phyloP scores from a whole-genome alignment of 805 yeast genomes.

The Blastobotrys chiropterorum region DNA sequence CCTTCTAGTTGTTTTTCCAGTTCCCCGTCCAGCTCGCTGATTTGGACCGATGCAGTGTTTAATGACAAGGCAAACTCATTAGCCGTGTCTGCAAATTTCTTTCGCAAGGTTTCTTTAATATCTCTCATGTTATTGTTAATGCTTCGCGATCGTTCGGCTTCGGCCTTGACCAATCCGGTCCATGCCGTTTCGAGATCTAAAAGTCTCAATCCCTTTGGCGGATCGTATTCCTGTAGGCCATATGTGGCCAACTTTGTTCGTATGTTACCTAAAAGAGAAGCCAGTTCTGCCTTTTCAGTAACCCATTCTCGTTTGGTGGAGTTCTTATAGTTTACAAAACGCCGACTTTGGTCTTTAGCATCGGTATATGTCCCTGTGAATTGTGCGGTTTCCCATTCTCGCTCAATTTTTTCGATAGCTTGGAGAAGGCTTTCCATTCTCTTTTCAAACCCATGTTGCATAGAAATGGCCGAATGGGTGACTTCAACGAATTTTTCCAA shows the following conservation, averaged over 20 bases:
- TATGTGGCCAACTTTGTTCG: slow-evolving; percentile 34
- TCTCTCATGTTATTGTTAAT: slow-evolving; percentile 30
- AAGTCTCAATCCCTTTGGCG: slow-evolving; percentile 29
- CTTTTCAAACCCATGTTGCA: slow-evolving; percentile 31
- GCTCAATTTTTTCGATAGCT: slow-evolving; percentile 19
- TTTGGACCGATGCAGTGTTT: slow-evolving; percentile 23
- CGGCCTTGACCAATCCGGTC: slow-evolving; percentile 29
- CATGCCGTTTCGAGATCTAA: slow-evolving; percentile 30
- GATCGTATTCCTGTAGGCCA: slow-evolving; percentile 31
- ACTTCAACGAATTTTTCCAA: slow-evolving; percentile 34
- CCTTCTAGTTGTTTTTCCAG: slow-evolving; percentile 35
- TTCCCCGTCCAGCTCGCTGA: slow-evolving; percentile 30
- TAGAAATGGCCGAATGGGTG: slow-evolving; percentile 25
- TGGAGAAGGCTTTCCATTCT: slow-evolving; percentile 27
- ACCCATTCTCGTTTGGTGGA: slow-evolving; percentile 34
- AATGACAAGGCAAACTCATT: slow-evolving; percentile 27
- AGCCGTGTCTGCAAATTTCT: slow-evolving; percentile 31
- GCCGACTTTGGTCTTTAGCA: slow-evolving; percentile 24
- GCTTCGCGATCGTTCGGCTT: slow-evolving; percentile 27
- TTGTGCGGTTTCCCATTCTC: slow-evolving; percentile 25
- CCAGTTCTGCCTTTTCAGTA: slow-evolving; percentile 32
- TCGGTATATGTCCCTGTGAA: slow-evolving; percentile 25
- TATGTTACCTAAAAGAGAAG: slow-evolving; percentile 32
- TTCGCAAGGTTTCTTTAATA: slow-evolving; percentile 30
- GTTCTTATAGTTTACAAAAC: slow-evolving; percentile 26